These are phyloP conservation scores for Euphrasia confusa DNA, from an alignment of 257 asterid genomes.

Conservation along the genomic window DNA sequence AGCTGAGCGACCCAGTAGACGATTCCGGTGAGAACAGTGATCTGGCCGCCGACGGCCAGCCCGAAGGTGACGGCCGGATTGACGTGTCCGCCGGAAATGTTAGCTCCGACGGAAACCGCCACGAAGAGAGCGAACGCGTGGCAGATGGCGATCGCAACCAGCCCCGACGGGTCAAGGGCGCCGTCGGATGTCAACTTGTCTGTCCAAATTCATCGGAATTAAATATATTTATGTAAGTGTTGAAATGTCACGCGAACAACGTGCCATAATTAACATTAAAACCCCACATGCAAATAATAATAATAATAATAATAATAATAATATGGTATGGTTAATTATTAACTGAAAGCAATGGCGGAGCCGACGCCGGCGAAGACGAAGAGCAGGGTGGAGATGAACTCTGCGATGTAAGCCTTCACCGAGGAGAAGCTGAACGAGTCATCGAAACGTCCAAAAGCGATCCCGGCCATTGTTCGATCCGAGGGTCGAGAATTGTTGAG, in stretches of 20 bases:
- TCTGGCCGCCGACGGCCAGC: conserved; percentile 66
- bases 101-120: conserved; percentile 58
- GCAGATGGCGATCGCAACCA: conserved; percentile 57
- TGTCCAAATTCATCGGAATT: conserved; percentile 9
- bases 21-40: conserved; percentile 54
- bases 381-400: conserved; percentile 92
- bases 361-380: conserved; percentile 97
- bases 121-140: conserved; percentile 67
- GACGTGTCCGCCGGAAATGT: conserved; percentile 75
- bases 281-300: no score
- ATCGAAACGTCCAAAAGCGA: conserved; percentile 74
- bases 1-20: conserved; percentile 68
- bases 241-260: no score
- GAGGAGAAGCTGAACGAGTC: conserved; percentile 64
- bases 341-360: conserved; percentile 91
- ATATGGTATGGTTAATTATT: conserved; percentile 20
- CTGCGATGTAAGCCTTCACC: conserved; percentile 80
- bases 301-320: no score
- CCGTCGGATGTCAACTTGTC: conserved; percentile 55
- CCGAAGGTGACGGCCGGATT: conserved; percentile 79
- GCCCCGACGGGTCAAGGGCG: conserved; percentile 47
- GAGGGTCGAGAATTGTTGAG: not conserved
- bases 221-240: not conserved
- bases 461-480: conserved; percentile 41
- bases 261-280: no score